These are phyloP conservation scores for Exophiala sp. DNA, from an alignment of 2,329 filamentous ascomycete species.

Conservation along the genomic window DNA sequence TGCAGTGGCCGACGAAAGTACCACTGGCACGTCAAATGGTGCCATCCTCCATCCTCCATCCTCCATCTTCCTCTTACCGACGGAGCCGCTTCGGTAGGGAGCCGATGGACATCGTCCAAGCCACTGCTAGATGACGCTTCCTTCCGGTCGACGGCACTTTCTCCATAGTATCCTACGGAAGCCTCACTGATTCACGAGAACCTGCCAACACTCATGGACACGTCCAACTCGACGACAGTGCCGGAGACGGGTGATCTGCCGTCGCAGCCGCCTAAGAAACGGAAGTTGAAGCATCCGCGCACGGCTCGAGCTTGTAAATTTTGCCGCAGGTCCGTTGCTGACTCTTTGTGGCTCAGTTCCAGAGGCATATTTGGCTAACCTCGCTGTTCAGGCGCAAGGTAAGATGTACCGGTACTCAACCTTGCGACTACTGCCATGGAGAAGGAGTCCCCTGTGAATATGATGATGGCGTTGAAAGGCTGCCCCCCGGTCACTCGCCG, in stretches of 20 bases:
- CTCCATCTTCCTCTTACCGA: too few relatives aligned
- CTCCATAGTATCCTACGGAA: constrained; percentile 7
- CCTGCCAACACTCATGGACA: not conserved
- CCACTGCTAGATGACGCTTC: not conserved
- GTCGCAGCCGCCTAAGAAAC: constrained; percentile 21
- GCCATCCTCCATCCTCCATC: too few relatives aligned
- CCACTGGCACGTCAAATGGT: too few relatives aligned
- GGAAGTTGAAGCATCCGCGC: constrained; percentile 27
- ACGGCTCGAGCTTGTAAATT: constrained; percentile 26
- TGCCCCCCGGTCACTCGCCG: not conserved
- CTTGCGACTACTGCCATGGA: constrained; percentile 25
- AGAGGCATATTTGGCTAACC: too few relatives aligned
- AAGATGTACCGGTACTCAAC: constrained; percentile 24
- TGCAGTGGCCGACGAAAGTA: too few relatives aligned
- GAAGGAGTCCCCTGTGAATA: constrained; percentile 26
- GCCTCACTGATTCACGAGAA: not conserved
- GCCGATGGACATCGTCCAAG: not conserved
- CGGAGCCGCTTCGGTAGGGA: not conserved
- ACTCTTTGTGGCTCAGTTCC: not conserved
- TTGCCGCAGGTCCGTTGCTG: constrained; percentile 25
- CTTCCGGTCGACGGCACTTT: not conserved
- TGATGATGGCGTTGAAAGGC: constrained; percentile 15
- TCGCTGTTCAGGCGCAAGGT: constrained; percentile 22
- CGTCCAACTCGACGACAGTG: not conserved
- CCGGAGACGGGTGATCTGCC: constrained; percentile 10